Base-by-base conservation (phyloP, 106 monocot species). In the Apostasia ramifera region DNA sequence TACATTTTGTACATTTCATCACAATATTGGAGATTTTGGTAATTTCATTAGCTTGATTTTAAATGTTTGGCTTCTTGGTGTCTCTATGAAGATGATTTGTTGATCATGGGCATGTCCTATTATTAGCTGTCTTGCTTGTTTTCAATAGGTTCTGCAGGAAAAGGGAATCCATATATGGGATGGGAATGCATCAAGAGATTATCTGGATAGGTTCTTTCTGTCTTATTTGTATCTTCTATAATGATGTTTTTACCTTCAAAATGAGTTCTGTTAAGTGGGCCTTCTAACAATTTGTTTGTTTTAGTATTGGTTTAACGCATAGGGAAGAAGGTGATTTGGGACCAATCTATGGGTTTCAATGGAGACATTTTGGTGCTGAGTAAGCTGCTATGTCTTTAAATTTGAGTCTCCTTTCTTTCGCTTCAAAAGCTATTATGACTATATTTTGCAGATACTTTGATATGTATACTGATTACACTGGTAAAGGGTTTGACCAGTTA, bases 281-380 rank as follows among this genome's bases (percentile, higher is more conserved):
- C 9, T 8, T 8, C 8, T 63, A 26, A 26, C 26, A 26, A 48
- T 45, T 49, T 51, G 44, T 59, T 47, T 60, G 66, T 75, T 62
- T 49, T 74, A 99, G 98, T 69, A 74, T 82, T 79, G 90, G 90
- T 68, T 70, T 99, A 44, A 41, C 71, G 70, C 71, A 80, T 42
- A 83, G 98, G 70, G 87, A 99, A 65, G 89, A 86, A 89, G 97
- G 92, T 61, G 97, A 97, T 65, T 71, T 92, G 37, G 97, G 97
- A 37, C 98, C 98, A 54, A 69, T 99, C 73, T 99, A 99, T 83
- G 98, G 98, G 43, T 99, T 93, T 74, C 98, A 99, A 53, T 99
- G 98, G 98, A 85, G 98, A 63, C 98, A 99, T 60, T 99, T 90
- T 80, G 93, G 98, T 72, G 98, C 98, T n/a, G 77, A 85, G 98